Evolutionary conservation across 1,284 basidiomycete species (phyloP).

Genomic region (Mycena citricolor): DNA sequence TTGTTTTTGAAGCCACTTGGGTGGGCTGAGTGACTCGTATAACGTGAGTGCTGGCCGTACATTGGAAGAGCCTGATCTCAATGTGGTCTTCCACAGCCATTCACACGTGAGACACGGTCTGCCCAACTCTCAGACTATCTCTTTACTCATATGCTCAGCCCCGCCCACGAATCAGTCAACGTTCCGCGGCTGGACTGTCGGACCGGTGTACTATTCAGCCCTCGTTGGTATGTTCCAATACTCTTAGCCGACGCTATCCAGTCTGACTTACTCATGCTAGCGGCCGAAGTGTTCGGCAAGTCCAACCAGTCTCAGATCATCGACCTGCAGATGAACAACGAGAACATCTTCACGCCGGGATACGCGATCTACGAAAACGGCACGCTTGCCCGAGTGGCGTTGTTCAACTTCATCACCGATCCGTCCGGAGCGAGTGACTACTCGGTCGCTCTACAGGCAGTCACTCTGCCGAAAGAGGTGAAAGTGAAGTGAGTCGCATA

Average conservation of each 20-base stretch:
- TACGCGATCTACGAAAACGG: constrained; percentile 75
- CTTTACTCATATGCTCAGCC: not conserved
- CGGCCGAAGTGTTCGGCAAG: constrained; percentile 66
- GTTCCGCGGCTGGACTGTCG: constrained; percentile 58
- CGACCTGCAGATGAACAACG: constrained; percentile 53
- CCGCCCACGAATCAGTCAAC: constrained; percentile 59
- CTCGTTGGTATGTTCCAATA: no score
- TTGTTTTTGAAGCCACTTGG: constrained; percentile 61
- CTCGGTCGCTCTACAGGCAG: constrained; percentile 45
- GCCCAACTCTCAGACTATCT: not conserved
- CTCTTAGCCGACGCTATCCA: no score
- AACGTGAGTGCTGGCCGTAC: constrained; percentile 44
- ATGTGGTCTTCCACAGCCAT: constrained; percentile 36
- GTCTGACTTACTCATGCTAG: no score
- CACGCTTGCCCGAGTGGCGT: constrained; percentile 54
- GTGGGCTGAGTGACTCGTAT: constrained; percentile 67
- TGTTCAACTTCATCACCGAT: constrained; percentile 74
- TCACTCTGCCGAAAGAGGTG: constrained; percentile 4
- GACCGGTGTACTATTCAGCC: constrained; percentile 65
- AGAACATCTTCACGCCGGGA: constrained; percentile 56
- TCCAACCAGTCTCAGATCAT: constrained; percentile 59
- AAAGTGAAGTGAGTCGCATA: constrained; percentile 36
- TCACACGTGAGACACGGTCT: constrained; percentile 46
- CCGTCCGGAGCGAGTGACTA: constrained; percentile 49
- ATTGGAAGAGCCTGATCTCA: not conserved